These are phyloP conservation scores for Pachyrhizus erosus DNA, from an alignment of 306 rosid species.

Conservation along the genomic window DNA sequence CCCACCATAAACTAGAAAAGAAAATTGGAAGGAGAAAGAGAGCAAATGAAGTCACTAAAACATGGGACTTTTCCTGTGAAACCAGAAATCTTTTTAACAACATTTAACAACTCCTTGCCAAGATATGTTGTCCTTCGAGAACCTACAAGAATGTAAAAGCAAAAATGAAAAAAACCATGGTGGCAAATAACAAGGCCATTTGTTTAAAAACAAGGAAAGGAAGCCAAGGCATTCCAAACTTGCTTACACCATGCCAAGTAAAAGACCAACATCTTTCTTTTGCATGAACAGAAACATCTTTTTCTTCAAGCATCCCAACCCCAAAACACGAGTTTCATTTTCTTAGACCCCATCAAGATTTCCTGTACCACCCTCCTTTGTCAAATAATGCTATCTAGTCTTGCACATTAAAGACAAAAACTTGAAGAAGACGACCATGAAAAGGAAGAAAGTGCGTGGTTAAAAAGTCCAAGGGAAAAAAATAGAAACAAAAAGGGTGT, in stretches of 20 bases:
- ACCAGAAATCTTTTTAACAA: conserved; percentile 28
- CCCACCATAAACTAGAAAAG: conserved; percentile 15
- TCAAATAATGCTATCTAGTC: conserved; percentile 38
- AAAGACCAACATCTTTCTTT: conserved; percentile 47
- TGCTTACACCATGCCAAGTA: conserved; percentile 49
- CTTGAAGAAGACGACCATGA: conserved; percentile 39
- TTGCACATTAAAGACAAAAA: conserved; percentile 49
- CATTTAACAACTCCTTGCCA: conserved; percentile 34
- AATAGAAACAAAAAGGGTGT: not conserved
- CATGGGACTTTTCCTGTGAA: conserved; percentile 21
- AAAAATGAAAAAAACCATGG: conserved; percentile 36
- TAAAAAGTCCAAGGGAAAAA: not conserved
- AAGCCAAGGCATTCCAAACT: conserved; percentile 46
- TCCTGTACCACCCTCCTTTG: conserved; percentile 32
- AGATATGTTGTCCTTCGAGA: conserved; percentile 32
- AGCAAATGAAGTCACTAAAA: not conserved
- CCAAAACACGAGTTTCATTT: conserved; percentile 51
- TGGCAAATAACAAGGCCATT: conserved; percentile 33
- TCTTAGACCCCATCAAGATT: conserved; percentile 52
- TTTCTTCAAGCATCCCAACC: conserved; percentile 49
- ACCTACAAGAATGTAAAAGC: conserved; percentile 21
- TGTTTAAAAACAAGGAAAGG: conserved; percentile 44
- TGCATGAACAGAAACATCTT: conserved; percentile 57
- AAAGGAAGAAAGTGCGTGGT: conserved; percentile 44
- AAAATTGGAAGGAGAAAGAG: not conserved